phyloP scores from a whole-genome alignment of 2,329 filamentous ascomycete species.

The Colletotrichum cordylinicola region DNA sequence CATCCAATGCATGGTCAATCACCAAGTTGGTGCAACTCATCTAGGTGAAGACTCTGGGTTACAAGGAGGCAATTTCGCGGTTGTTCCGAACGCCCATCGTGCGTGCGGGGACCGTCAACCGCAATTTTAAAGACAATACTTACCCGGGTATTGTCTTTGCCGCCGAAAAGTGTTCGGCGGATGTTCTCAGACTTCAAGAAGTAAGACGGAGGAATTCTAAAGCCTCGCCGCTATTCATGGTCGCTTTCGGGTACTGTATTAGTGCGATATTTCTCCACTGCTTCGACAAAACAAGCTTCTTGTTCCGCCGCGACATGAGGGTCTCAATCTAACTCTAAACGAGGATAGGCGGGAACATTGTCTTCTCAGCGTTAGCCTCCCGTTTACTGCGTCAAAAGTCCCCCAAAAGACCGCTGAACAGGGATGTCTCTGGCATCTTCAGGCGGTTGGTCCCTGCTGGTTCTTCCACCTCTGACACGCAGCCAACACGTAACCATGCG shows the following conservation, averaged over 20 bases:
- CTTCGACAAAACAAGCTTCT: background rate
- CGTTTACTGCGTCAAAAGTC: background rate
- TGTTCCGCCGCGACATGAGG: background rate
- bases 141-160: background rate
- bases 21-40: background rate
- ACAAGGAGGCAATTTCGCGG: too few species aligned
- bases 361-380: background rate
- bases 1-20: background rate
- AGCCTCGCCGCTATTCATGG: background rate
- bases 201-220: background rate
- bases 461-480: background rate
- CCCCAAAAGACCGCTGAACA: background rate
- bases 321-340: background rate
- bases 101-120: too few species aligned
- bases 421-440: background rate
- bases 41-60: background rate
- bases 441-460: background rate
- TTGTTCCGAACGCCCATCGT: too few species aligned
- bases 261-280: background rate
- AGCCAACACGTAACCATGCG: background rate
- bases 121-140: background rate
- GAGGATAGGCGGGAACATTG: background rate
- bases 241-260: background rate
- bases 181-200: background rate
- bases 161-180: background rate